phyloP scores from a whole-genome alignment of 192 early-diverging fungal genomes.

The Neocallimastix lanati region DNA sequence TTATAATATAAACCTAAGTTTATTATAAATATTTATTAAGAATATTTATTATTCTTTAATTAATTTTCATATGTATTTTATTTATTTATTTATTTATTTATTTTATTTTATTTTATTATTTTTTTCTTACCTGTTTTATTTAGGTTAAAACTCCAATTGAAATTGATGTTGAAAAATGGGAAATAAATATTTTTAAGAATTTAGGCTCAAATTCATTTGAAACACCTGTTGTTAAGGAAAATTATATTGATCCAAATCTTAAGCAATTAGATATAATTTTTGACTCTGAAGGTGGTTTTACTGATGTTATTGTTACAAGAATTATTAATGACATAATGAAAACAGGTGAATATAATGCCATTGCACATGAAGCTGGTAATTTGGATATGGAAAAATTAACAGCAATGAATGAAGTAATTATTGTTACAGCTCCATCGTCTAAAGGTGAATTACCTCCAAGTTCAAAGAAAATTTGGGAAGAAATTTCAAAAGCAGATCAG shows the following conservation, averaged over 20 bases:
- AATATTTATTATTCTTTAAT: too few species aligned
- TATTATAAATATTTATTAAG: too few species aligned
- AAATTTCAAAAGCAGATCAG: background rate
- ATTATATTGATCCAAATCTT: background rate
- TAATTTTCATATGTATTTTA: too few species aligned
- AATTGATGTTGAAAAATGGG: background rate
- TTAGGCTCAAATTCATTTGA: background rate
- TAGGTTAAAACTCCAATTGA: background rate
- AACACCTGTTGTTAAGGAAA: background rate
- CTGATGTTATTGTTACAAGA: background rate
- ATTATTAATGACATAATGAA: background rate
- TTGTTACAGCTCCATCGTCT: background rate
- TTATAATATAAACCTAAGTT: too few species aligned
- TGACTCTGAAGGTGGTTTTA: background rate
- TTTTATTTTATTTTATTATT: background rate
- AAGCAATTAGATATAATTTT: background rate
- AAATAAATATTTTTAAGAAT: background rate
- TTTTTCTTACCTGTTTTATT: background rate
- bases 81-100: too few species aligned
- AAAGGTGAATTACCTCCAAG: background rate
- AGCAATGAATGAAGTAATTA: background rate
- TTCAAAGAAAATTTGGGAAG: background rate
- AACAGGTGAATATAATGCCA: background rate
- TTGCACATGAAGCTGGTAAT: background rate
- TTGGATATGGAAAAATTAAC: background rate